Evolutionary conservation across 2,329 filamentous ascomycete genomes (phyloP), one percentile per base, ranked within the genome.

Genomic region (Peltaster fructicola): DNA sequence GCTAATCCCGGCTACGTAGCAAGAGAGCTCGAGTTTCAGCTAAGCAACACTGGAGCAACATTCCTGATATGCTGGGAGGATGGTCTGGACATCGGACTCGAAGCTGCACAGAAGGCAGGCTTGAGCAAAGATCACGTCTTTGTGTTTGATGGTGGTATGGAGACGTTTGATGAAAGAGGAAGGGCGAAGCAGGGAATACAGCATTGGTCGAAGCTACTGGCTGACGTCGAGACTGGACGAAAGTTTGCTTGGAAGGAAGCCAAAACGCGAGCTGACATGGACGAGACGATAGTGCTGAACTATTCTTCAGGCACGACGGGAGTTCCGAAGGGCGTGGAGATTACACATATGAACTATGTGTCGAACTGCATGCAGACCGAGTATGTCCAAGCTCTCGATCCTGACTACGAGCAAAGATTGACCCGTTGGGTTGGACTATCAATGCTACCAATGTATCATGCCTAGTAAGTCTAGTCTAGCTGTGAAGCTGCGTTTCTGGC

Each of bases 281-380:
- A 60, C 27, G 59, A 61, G 4, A 65, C 67, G 1, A 68, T 73
- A 36, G 73, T 68, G 13, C 63, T 90, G 33, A 88, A 90, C 49
- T 90, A 85, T 51, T 77, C 69, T 35, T 73, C 66, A 15, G 70
- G 79, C 7, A 84, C 76, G 1, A 90, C 81, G 0, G 80, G 81
- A 5, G 61, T 81, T 4, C 78, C 80, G 7, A 90, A 90, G 47
- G 81, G 81, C 7, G 80, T 88, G 8, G 70, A 77, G 50, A 75
- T 88, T 35, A 69, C 71, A n/a, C 80, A 90, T 49, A 56, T 59
- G 31, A 76, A 80, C 37, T 78, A 80, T 40, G 65, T 82, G 20
- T 63, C 77, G 33, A 85, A 85, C 43, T 64, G 68, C 35, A 39
- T 56, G 8, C 69, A 76, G 30, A 64, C 68, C 9, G 55, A 62